A percentile compares a stretch with the other conserved stretches of the same genome.
Evolutionary conservation across 2,329 filamentous ascomycete genomes (phyloP).

Genomic region (Fusarium poae): DNA sequence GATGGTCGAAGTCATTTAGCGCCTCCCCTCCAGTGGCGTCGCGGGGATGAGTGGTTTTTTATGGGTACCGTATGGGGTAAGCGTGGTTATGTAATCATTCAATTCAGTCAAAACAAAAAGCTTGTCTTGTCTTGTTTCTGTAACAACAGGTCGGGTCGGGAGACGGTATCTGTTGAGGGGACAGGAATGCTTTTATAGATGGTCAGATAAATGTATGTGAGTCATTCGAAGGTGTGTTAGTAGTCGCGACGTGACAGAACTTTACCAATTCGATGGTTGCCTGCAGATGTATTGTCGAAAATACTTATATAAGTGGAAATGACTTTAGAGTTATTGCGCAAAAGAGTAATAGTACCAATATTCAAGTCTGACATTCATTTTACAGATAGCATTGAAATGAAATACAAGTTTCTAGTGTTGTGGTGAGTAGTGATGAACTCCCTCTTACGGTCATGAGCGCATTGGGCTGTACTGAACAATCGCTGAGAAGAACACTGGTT

Average conservation of each 20-base stretch:
- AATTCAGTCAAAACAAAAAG: neutral
- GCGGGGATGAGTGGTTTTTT: conserved; percentile 28
- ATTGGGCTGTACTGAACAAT: neutral
- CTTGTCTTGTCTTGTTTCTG: conserved; percentile 15
- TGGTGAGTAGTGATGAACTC: neutral
- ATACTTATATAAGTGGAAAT: neutral
- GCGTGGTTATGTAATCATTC: conserved; percentile 26
- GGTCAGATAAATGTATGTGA: too few species aligned
- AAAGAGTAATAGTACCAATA: too few species aligned
- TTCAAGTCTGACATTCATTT: neutral
- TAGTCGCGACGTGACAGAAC: fast-evolving
- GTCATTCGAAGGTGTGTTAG: fast-evolving
- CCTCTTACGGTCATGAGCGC: fast-evolving
- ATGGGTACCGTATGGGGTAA: conserved; percentile 30
- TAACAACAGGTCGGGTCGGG: neutral
- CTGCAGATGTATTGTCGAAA: neutral
- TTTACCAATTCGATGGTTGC: neutral
- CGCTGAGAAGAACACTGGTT: fast-evolving
- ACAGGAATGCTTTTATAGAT: neutral
- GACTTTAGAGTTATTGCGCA: too few species aligned
- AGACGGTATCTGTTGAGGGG: too few species aligned
- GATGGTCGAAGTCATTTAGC: conserved; percentile 21
- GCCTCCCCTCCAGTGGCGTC: conserved; percentile 11
- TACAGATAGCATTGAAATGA: neutral
- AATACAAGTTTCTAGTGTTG: neutral